phyloP scores from a whole-genome alignment of 805 yeast species.

The Groenewaldozyma salmanticensis region DNA sequence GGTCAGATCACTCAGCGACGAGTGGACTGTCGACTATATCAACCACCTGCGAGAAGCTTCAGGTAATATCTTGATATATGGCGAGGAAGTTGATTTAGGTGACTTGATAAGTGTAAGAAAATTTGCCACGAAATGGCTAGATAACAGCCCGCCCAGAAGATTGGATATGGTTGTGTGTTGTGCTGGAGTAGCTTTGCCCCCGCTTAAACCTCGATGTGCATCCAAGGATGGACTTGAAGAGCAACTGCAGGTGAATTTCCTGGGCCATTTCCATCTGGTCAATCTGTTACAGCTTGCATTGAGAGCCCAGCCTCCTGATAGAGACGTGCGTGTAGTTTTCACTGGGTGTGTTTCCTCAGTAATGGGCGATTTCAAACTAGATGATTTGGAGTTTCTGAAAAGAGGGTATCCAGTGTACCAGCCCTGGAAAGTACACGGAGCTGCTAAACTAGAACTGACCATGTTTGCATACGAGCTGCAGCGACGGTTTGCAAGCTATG shows the following conservation, averaged over 20 bases:
- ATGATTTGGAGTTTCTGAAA: constrained; percentile 54
- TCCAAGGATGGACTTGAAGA: constrained; percentile 77
- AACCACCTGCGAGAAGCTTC: constrained; percentile 65
- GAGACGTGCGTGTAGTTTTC: constrained; percentile 81
- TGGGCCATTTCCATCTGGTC: constrained; percentile 71
- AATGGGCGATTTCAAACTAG: constrained; percentile 52
- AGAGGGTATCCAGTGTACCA: constrained; percentile 46
- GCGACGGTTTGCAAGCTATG: constrained; percentile 45
- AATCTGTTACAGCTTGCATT: constrained; percentile 75
- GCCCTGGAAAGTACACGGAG: constrained; percentile 75
- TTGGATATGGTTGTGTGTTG: constrained; percentile 83
- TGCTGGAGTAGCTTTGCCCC: constrained; percentile 76
- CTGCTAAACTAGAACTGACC: constrained; percentile 67
- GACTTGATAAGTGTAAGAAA: constrained; percentile 68
- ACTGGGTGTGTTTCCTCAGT: constrained; percentile 73
- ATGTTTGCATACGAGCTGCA: constrained; percentile 76
- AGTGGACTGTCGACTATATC: constrained; percentile 73
- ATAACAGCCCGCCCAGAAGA: constrained; percentile 81
- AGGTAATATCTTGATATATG: constrained; percentile 67
- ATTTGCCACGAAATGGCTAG: constrained; percentile 92
- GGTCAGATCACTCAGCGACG: constrained; percentile 52
- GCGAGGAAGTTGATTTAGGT: constrained; percentile 80
- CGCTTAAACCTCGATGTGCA: constrained; percentile 51
- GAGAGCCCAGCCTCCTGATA: constrained; percentile 83
- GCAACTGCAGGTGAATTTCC: constrained; percentile 76